Percentiles rank a stretch among this genome's conserved stretches.
These are phyloP conservation scores for Elaphomyces granulatus DNA, from an alignment of 495 filamentous ascomycete genomes.

Conservation along the genomic window DNA sequence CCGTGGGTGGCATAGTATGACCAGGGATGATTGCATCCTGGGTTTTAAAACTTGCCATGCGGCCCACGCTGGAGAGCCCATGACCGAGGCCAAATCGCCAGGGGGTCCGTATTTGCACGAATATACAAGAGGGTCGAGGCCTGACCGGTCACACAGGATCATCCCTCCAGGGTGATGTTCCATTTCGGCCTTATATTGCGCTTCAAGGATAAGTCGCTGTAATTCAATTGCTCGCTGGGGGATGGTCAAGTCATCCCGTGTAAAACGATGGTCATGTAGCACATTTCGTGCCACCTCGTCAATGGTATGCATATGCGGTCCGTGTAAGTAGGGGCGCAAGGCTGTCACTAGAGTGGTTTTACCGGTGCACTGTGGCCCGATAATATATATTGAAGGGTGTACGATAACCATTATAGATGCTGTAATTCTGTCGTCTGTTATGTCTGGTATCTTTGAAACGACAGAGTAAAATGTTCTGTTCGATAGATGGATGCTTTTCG, in stretches of 20 bases:
- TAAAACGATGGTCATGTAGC: slow-evolving; percentile 24
- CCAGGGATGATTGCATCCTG: slow-evolving; percentile 23
- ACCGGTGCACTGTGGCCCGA: slow-evolving; percentile 36
- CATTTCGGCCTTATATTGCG: slow-evolving; percentile 27
- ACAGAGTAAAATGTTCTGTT: no score
- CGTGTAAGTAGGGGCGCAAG: slow-evolving; percentile 18
- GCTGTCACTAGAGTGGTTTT: slow-evolving; percentile 35
- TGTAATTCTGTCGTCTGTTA: not conserved
- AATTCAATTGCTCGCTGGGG: slow-evolving; percentile 19
- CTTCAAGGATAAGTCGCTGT: slow-evolving; percentile 31
- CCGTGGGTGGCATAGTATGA: slow-evolving; percentile 33
- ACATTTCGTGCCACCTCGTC: slow-evolving; percentile 33
- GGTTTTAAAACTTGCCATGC: slow-evolving; percentile 24
- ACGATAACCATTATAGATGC: no score
- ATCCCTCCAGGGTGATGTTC: not conserved
- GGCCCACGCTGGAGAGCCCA: slow-evolving; percentile 8
- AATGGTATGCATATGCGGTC: slow-evolving; percentile 12
- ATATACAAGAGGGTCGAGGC: slow-evolving; percentile 35
- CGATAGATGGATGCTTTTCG: no score
- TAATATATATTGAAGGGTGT: slow-evolving; percentile 33
- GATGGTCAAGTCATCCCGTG: slow-evolving; percentile 23
- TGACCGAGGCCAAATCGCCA: slow-evolving; percentile 15
- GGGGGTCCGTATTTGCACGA: slow-evolving; percentile 23
- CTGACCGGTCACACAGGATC: slow-evolving; percentile 38
- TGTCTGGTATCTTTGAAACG: not conserved